These are phyloP conservation scores for Citrullus amarus DNA, from an alignment of 306 rosid genomes.

Conservation along the genomic window DNA sequence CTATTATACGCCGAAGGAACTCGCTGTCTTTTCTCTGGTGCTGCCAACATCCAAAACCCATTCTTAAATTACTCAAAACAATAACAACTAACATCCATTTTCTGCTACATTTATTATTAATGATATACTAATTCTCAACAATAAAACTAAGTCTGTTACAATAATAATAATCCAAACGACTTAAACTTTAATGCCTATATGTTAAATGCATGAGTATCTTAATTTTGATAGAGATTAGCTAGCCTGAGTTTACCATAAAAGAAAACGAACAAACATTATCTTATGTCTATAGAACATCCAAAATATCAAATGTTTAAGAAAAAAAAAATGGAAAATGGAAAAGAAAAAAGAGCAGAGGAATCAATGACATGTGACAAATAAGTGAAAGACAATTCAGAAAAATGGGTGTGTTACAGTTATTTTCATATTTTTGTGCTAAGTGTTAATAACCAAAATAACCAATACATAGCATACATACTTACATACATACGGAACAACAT, in stretches of 20 bases:
- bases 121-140: not conserved
- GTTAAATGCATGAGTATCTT: too few relatives aligned
- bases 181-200: too few relatives aligned
- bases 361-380: not conserved
- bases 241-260: too few relatives aligned
- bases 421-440: not conserved
- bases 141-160: too few relatives aligned
- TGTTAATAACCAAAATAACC: not conserved
- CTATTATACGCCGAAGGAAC: slow-evolving; percentile 98
- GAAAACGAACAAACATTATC: too few relatives aligned
- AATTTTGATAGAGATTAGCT: too few relatives aligned
- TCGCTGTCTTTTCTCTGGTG: slow-evolving; percentile 91
- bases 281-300: too few relatives aligned
- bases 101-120: not conserved
- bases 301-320: too few relatives aligned
- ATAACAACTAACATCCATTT: not conserved
- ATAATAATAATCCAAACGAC: too few relatives aligned
- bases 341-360: not conserved
- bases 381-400: not conserved
- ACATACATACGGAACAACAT: not conserved
- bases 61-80: not conserved
- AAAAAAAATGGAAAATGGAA: not conserved
- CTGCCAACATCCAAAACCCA: slow-evolving; percentile 28
- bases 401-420: not conserved
- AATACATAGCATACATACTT: not conserved